phyloP scores from a whole-genome alignment of 345 rosid species.

The Salix dunnii region DNA sequence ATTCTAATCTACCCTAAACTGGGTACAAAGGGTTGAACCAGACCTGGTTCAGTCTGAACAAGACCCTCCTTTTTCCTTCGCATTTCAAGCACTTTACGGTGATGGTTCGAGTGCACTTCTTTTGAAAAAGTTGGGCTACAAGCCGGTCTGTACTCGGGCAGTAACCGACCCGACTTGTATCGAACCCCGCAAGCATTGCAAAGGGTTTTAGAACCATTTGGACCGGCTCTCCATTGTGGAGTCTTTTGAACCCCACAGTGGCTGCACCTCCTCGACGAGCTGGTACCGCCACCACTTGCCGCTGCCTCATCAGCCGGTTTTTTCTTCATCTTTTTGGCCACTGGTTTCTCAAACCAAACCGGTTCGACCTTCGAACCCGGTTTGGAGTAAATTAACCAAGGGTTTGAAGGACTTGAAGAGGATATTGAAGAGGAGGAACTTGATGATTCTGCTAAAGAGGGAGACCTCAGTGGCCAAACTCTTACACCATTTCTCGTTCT shows the following conservation, averaged over 20 bases:
- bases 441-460: slow-evolving; percentile 48
- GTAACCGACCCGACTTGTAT: slow-evolving; percentile 81
- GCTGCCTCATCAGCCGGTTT: slow-evolving; percentile 15
- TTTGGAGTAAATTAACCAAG: slow-evolving; percentile 23
- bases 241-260: slow-evolving; percentile 93
- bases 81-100: slow-evolving; percentile 83
- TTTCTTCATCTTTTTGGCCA: slow-evolving; percentile 37
- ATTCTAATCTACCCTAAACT: slow-evolving; percentile 46
- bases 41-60: slow-evolving; percentile 32
- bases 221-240: slow-evolving; percentile 96
- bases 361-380: slow-evolving; percentile 19
- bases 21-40: slow-evolving; percentile 34
- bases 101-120: slow-evolving; percentile 79
- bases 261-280: slow-evolving; percentile 58
- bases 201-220: slow-evolving; percentile 76
- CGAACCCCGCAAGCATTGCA: slow-evolving; percentile 95
- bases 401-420: slow-evolving; percentile 29
- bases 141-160: slow-evolving; percentile 90
- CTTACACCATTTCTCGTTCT: slow-evolving; percentile 55
- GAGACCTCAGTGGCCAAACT: slow-evolving; percentile 58
- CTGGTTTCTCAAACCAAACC: slow-evolving; percentile 19
- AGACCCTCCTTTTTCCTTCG: slow-evolving; percentile 48
- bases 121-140: slow-evolving; percentile 84
- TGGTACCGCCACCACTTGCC: slow-evolving; percentile 5
- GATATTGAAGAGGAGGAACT: slow-evolving; percentile 40